Evolutionary conservation across 331 rosid species (phyloP).

Genomic region (Quercus lobata): DNA sequence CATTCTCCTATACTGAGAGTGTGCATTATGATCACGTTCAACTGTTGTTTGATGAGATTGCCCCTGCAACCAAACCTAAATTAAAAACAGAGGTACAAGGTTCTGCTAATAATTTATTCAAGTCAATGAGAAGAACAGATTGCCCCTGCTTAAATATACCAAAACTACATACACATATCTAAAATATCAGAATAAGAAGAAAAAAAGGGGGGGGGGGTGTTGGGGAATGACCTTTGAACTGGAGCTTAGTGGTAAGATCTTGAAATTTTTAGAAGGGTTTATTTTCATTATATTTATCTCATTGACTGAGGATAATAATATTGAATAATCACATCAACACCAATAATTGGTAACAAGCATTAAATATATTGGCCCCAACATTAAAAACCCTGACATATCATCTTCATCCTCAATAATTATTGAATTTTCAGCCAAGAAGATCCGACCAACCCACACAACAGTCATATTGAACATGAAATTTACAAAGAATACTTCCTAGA

Average conservation of each 20-base stretch:
- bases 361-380: too few relatives aligned
- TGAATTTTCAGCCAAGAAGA: not conserved
- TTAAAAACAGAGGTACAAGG: slow-evolving; percentile 4
- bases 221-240: too few relatives aligned
- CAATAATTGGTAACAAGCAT: too few relatives aligned
- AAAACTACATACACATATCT: not conserved
- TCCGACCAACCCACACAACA: not conserved
- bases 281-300: too few relatives aligned
- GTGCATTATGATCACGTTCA: slow-evolving; percentile 29
- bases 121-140: not conserved
- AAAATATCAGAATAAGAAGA: not conserved
- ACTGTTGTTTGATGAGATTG: slow-evolving; percentile 18
- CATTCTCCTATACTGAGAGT: slow-evolving; percentile 23
- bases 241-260: too few relatives aligned
- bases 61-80: slow-evolving; percentile 39
- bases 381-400: too few relatives aligned
- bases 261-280: too few relatives aligned
- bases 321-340: too few relatives aligned
- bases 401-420: not conserved
- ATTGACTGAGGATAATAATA: too few relatives aligned
- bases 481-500: not conserved
- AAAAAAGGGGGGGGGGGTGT: too few relatives aligned
- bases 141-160: not conserved
- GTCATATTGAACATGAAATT: not conserved
- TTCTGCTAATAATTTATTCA: not conserved